Percentiles rank a stretch among this genome's conserved stretches.
Evolutionary conservation across 768 basidiomycete species (phyloP).

Genomic region (Termitomyces sp.): DNA sequence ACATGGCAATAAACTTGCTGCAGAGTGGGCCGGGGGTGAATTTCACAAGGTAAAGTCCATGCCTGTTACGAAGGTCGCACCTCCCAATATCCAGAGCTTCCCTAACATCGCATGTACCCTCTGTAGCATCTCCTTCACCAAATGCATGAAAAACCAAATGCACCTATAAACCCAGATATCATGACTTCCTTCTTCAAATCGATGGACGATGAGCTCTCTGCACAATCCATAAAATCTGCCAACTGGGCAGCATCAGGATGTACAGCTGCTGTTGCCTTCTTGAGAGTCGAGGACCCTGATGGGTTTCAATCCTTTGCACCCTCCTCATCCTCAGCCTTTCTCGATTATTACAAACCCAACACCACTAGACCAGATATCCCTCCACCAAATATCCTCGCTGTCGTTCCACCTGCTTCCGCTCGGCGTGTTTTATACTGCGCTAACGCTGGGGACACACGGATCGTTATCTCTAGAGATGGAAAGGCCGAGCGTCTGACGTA

Average conservation of each 20-base stretch:
- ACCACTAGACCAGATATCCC: background rate
- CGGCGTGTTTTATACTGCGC: slow-evolving; percentile 14
- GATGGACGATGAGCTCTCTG: slow-evolving; percentile 11
- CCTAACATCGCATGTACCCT: background rate
- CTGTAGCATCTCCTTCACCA: slow-evolving; percentile 12
- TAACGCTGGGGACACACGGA: slow-evolving; percentile 13
- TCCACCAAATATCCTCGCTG: background rate
- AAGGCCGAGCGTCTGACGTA: slow-evolving; percentile 12
- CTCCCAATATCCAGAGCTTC: background rate
- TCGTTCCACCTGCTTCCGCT: slow-evolving; percentile 2
- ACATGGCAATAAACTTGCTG: slow-evolving; percentile 15
- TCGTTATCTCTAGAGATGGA: slow-evolving; percentile 11
- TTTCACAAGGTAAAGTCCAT: slow-evolving; percentile 13
- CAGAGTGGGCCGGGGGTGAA: slow-evolving; percentile 15
- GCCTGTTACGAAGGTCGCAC: background rate
- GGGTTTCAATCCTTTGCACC: slow-evolving; percentile 8
- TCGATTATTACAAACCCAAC: slow-evolving; percentile 7
- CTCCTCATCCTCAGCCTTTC: background rate
- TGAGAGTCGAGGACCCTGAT: slow-evolving; percentile 13
- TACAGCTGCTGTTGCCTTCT: slow-evolving; percentile 14
- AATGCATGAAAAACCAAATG: slow-evolving; percentile 9
- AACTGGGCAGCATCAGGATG: slow-evolving; percentile 16
- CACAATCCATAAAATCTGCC: slow-evolving; percentile 8
- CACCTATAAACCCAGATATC: slow-evolving; percentile 7
- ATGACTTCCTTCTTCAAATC: slow-evolving; percentile 11